Evolutionary conservation across 331 rosid genomes (phyloP), one percentile per base, ranked within the genome.

Genomic region (Acacia concinna): DNA sequence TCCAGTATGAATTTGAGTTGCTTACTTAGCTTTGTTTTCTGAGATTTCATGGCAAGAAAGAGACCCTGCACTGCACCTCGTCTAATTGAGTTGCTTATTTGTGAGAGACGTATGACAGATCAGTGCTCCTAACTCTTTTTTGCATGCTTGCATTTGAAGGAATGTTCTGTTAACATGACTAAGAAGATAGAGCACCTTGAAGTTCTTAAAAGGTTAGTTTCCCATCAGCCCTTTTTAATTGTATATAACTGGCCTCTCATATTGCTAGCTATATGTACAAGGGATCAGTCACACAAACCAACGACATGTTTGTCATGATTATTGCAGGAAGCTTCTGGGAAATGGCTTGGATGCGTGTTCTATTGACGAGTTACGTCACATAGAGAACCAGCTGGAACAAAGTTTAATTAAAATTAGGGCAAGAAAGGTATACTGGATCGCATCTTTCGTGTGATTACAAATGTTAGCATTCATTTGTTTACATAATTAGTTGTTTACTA

Each of bases 391-490:
- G 75, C 78, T 96, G 54, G 97, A 89, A 57, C 81, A 84, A 81
- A 86, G 98, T 92, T 81, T 96, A 81, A 31, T 14, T 79, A 96
- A 84, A 87, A 84, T 93, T 54, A 91, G 99, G 88, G 89, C 93
- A 59, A 90, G 82, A 79, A 96, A 93, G 99, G 98, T 94, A 83
- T 69, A 6, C 51, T 38, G 1, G 20, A 8, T 37, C 40, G 8
- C 34, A 1, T 52, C 38, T 37, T n/a, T n/a, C n/a, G n/a, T 15
- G 10, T 12, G 15, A 59, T 30, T 20, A 63, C 31, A 11, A 17
- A 21, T 30, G 40, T 62, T 28, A 60, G 40, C 21, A 31, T 15
- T 31, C 40, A 30, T 17, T 60, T 2, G n/a, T 28, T 28, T 5
- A 2, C 38, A 13, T 5, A 60, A 60, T 14, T 62, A 13, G 11